Conservation (phyloP, 306 rosid species). For the Begonia loranthoides region DNA sequence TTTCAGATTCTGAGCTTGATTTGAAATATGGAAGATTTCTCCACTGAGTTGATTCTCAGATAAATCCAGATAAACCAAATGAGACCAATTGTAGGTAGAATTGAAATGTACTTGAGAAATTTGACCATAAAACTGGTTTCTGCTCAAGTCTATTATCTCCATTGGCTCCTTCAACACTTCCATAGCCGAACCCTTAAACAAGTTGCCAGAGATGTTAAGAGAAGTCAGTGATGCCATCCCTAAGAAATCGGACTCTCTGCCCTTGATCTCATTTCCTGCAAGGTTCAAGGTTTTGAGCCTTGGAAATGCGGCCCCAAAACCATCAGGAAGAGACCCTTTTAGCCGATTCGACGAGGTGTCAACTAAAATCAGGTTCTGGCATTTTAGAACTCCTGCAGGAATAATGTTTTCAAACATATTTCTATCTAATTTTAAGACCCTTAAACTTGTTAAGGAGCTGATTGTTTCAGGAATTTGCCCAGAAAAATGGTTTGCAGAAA, state of each 20-base stretch:
- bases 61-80: constrained; percentile 72
- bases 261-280: constrained; percentile 54
- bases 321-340: constrained; percentile 63
- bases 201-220: constrained; percentile 70
- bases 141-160: constrained; percentile 72
- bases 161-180: constrained; percentile 42
- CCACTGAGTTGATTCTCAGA: constrained; percentile 82
- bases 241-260: constrained; percentile 40
- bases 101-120: constrained; percentile 68
- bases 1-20: constrained; percentile 40
- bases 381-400: constrained; percentile 53
- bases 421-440: constrained; percentile 43
- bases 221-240: constrained; percentile 43
- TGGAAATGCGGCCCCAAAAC: constrained; percentile 71
- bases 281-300: constrained; percentile 67
- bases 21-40: constrained; percentile 42
- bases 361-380: constrained; percentile 46
- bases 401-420: constrained; percentile 43
- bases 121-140: constrained; percentile 74
- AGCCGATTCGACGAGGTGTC: constrained; percentile 66
- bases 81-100: constrained; percentile 47
- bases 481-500: constrained; percentile 56
- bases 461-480: constrained; percentile 62
- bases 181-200: constrained; percentile 63
- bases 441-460: constrained; percentile 43